Evolutionary conservation across 768 basidiomycete species (phyloP).

Genomic region (Boletus fagicola): DNA sequence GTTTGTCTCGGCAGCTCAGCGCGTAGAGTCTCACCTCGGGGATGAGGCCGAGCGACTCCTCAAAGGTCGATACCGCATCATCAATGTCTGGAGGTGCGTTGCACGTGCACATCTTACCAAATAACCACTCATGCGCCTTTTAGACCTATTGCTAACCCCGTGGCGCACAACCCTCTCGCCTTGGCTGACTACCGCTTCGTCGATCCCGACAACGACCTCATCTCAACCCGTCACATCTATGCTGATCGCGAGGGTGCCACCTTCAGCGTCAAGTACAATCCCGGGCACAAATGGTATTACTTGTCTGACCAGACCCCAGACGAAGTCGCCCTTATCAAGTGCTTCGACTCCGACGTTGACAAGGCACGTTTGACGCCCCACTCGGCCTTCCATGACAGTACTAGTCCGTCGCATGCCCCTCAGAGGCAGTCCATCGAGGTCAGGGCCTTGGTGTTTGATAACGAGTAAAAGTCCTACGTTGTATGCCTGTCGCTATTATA

Average conservation of each 20-base stretch:
- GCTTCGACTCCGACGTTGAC: conserved; percentile 42
- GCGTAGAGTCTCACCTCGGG: conserved; percentile 39
- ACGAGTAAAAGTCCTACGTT: conserved; percentile 25
- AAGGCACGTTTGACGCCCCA: conserved; percentile 44
- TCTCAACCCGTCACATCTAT: conserved; percentile 38
- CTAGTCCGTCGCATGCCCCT: conserved; percentile 35
- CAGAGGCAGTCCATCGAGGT: conserved; percentile 45
- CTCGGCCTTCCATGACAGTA: conserved; percentile 39
- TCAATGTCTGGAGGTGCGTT: conserved; percentile 44
- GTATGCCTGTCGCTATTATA: neutral
- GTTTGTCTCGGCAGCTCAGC: conserved; percentile 32
- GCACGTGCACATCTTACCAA: too few species aligned
- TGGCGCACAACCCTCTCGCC: conserved; percentile 41
- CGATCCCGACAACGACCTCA: conserved; percentile 37
- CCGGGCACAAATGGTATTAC: conserved; percentile 40
- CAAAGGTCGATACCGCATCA: conserved; percentile 41
- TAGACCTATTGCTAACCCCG: conserved; percentile 39
- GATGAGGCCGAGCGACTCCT: conserved; percentile 43
- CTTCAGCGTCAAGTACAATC: conserved; percentile 37
- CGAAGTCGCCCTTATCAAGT: conserved; percentile 45
- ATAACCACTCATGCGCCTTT: neutral
- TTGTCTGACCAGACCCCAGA: conserved; percentile 39
- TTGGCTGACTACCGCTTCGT: conserved; percentile 41
- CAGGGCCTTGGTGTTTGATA: conserved; percentile 43
- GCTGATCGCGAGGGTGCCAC: conserved; percentile 35